A percentile compares a stretch with the other conserved stretches of the same genome.
Evolutionary conservation across 2,329 filamentous ascomycete species (phyloP).

Genomic region (Thelonectria olida): DNA sequence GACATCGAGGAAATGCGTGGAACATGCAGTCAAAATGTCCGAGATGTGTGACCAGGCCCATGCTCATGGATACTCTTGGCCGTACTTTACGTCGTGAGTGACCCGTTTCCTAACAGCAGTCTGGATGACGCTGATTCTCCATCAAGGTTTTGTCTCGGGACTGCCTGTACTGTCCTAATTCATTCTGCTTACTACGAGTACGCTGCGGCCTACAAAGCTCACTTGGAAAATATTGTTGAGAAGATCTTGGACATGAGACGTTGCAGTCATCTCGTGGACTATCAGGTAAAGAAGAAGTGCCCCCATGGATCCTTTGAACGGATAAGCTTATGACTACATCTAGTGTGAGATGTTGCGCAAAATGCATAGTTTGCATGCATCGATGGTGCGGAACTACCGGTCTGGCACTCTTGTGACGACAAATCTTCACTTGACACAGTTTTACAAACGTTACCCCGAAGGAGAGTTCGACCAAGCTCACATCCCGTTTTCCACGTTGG

Average conservation of each 20-base stretch:
- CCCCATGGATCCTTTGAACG: too few species aligned
- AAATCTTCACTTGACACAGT: constrained; percentile 23
- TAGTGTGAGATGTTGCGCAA: constrained; percentile 22
- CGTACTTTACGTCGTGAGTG: constrained; percentile 22
- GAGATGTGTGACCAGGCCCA: constrained; percentile 13
- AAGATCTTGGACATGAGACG: constrained; percentile 14
- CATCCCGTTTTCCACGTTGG: constrained; percentile 14
- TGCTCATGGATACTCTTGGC: constrained; percentile 23
- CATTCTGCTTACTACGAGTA: constrained; percentile 21
- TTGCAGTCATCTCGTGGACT: constrained; percentile 2
- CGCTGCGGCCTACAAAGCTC: neutral
- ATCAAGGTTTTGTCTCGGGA: constrained; percentile 20
- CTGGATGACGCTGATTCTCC: neutral
- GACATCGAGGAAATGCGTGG: constrained; percentile 18
- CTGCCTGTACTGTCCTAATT: constrained; percentile 21
- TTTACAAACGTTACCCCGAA: constrained; percentile 24
- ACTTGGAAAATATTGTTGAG: constrained; percentile 11
- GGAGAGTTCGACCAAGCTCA: constrained; percentile 21
- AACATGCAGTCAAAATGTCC: constrained; percentile 10
- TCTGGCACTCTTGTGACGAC: constrained; percentile 20
- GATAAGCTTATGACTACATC: neutral
- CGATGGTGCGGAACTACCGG: constrained; percentile 21
- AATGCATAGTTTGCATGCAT: constrained; percentile 18
- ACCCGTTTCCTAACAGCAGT: fast-evolving
- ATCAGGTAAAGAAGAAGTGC: constrained; percentile 7